These are phyloP conservation scores for Tephrocybe sp. DNA, from an alignment of 768 basidiomycete genomes.

Conservation along the genomic window DNA sequence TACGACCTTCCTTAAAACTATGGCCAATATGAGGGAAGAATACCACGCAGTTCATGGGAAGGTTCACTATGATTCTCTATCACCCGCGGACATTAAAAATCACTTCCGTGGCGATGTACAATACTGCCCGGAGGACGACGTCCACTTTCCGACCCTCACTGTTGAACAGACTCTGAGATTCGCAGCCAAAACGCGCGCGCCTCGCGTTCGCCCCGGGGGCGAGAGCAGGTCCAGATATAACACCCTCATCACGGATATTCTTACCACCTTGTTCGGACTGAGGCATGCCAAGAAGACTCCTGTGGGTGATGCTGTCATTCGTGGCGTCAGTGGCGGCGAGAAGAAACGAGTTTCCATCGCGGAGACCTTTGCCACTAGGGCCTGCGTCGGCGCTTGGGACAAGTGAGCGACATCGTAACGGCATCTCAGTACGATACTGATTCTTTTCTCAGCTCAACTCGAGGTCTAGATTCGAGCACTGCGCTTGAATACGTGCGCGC, in stretches of 20 bases:
- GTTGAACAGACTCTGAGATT: constrained; percentile 75
- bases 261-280: constrained; percentile 76
- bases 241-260: constrained; percentile 49
- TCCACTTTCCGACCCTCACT: constrained; percentile 82
- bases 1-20: constrained; percentile 77
- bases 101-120: constrained; percentile 77
- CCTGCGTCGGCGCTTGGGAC: constrained; percentile 46
- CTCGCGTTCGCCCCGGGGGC: constrained; percentile 49
- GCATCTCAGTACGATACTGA: no score
- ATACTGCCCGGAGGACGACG: constrained; percentile 83
- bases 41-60: constrained; percentile 72
- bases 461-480: constrained; percentile 67
- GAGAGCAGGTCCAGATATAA: constrained; percentile 42
- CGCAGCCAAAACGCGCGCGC: constrained; percentile 66
- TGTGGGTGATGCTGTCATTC: constrained; percentile 64
- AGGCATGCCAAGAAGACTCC: constrained; percentile 64
- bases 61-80: constrained; percentile 74
- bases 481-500: constrained; percentile 73
- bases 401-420: constrained; percentile 12
- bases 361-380: constrained; percentile 59
- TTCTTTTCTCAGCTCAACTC: constrained; percentile 48
- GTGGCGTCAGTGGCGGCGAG: constrained; percentile 59
- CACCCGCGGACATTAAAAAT: constrained; percentile 59
- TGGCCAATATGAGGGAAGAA: constrained; percentile 73
- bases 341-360: constrained; percentile 61